A percentile compares a stretch with the other conserved stretches of the same genome.
Conservation (phyloP, 768 basidiomycete genomes). For the Termitomyces sp. region DNA sequence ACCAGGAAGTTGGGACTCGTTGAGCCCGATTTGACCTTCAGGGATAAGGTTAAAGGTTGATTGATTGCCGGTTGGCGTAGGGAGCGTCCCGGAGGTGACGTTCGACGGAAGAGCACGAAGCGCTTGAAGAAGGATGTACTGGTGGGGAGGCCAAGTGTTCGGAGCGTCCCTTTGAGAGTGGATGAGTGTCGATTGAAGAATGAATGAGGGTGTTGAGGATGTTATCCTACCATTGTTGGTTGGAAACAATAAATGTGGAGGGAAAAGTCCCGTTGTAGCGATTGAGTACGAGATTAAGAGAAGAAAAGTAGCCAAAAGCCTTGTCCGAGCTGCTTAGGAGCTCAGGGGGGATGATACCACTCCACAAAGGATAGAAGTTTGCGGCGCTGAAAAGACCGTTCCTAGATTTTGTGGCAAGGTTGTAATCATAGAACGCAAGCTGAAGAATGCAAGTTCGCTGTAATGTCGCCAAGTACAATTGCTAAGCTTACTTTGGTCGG, state of each 20-base stretch:
- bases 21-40: slow-evolving; percentile 71
- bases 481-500: slow-evolving; percentile 39
- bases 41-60: slow-evolving; percentile 70
- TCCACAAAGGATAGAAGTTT: slow-evolving; percentile 84
- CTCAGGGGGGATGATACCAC: slow-evolving; percentile 74
- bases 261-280: slow-evolving; percentile 88
- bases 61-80: slow-evolving; percentile 40
- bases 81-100: slow-evolving; percentile 51
- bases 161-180: slow-evolving; percentile 60
- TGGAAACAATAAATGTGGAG: slow-evolving; percentile 69
- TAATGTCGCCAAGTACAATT: not conserved
- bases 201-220: no score
- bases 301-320: slow-evolving; percentile 68
- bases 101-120: slow-evolving; percentile 71
- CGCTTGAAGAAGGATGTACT: slow-evolving; percentile 75
- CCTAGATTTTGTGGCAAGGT: slow-evolving; percentile 60
- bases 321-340: slow-evolving; percentile 49
- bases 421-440: slow-evolving; percentile 92
- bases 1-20: slow-evolving; percentile 63
- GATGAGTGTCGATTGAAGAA: not conserved
- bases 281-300: slow-evolving; percentile 72
- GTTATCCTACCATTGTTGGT: slow-evolving; percentile 66
- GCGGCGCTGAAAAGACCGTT: slow-evolving; percentile 67
- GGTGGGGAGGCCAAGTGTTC: slow-evolving; percentile 87
- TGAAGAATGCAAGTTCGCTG: slow-evolving; percentile 6